Conservation (phyloP, 805 yeast genomes). For the Myxozyma kluyveri region DNA sequence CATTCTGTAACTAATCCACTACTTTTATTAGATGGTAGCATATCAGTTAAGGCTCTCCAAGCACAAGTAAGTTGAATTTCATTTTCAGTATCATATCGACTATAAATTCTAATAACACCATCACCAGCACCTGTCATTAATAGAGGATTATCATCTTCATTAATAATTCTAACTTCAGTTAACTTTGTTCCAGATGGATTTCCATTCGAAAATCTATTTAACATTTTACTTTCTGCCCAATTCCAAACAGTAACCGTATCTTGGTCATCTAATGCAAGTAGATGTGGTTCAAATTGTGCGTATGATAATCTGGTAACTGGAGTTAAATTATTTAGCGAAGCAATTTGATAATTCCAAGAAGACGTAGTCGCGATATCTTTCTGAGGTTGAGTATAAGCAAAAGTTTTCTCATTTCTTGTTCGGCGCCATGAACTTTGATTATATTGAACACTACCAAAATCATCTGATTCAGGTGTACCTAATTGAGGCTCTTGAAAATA, state of each 20-base stretch:
- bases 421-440: constrained; percentile 83
- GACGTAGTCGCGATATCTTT: constrained; percentile 80
- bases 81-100: constrained; percentile 60
- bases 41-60: constrained; percentile 90
- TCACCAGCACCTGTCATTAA: constrained; percentile 87
- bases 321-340: constrained; percentile 64
- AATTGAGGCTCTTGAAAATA: constrained; percentile 96
- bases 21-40: constrained; percentile 73
- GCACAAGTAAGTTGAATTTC: constrained; percentile 68
- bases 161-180: constrained; percentile 79
- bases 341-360: constrained; percentile 69
- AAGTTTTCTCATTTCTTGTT: constrained; percentile 80
- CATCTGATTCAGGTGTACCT: constrained; percentile 78
- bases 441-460: constrained; percentile 86
- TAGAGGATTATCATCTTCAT: constrained; percentile 89
- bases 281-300: constrained; percentile 84
- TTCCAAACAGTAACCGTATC: constrained; percentile 85
- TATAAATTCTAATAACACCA: constrained; percentile 86
- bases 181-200: constrained; percentile 86
- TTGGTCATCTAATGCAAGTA: constrained; percentile 77
- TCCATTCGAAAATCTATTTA: constrained; percentile 73
- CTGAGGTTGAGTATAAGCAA: constrained; percentile 86
- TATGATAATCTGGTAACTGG: constrained; percentile 78
- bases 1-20: constrained; percentile 87
- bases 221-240: constrained; percentile 62